Conservation (phyloP, 352 stramenopile genomes). For the Pythium oligandrum region DNA sequence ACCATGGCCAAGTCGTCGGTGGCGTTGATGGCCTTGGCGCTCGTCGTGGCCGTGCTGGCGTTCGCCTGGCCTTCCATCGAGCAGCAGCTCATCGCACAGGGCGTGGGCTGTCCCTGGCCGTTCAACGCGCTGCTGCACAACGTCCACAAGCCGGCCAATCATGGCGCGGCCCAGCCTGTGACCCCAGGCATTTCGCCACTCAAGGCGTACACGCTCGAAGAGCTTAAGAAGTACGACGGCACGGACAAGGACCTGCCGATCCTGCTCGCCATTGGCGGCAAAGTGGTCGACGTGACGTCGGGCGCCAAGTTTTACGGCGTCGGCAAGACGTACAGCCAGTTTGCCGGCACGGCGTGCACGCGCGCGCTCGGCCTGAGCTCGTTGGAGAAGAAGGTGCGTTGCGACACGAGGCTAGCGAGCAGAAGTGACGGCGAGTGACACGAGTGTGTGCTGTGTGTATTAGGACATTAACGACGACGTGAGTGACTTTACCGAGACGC, state of each 20-base stretch:
- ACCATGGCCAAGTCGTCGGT: constrained; percentile 16
- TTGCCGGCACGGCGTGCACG: constrained; percentile 74
- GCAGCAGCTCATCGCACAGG: constrained; percentile 45
- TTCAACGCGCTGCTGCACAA: constrained; percentile 19
- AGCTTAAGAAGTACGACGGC: constrained; percentile 69
- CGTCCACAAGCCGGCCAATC: too few species aligned
- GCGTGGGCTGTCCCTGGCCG: constrained; percentile 60
- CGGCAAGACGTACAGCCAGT: constrained; percentile 68
- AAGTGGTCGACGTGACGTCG: constrained; percentile 71
- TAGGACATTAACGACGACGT: constrained; percentile 74
- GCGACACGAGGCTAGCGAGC: neutral
- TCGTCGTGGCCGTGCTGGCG: constrained; percentile 48
- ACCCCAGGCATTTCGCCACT: constrained; percentile 12
- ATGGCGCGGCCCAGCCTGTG: too few species aligned
- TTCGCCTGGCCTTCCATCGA: constrained; percentile 72
- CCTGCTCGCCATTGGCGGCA: constrained; percentile 61
- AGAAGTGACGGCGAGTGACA: neutral
- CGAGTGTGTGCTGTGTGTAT: neutral
- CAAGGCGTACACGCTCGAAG: constrained; percentile 51
- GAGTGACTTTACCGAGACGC: constrained; percentile 60
- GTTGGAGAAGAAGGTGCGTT: constrained; percentile 55
- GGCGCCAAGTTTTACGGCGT: constrained; percentile 74
- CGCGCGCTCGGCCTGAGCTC: constrained; percentile 64
- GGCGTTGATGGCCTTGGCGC: constrained; percentile 41
- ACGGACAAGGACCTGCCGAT: constrained; percentile 60